These are phyloP conservation scores for Arthrobotrys musiformis DNA, from an alignment of 2,329 filamentous ascomycete genomes.

Conservation along the genomic window DNA sequence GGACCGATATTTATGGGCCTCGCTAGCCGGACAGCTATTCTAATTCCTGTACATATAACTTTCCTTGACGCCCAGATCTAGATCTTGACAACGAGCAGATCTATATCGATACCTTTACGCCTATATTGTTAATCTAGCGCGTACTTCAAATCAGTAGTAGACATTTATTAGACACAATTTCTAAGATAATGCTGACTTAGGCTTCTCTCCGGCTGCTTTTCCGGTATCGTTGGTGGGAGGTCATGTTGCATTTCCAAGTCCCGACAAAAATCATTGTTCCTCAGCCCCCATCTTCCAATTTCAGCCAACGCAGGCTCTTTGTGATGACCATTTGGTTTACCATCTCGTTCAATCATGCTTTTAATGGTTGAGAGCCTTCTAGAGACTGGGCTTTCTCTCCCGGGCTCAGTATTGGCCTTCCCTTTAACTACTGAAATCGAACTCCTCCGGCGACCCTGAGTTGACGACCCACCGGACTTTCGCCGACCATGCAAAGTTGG, in stretches of 20 bases:
- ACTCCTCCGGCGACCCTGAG: neutral
- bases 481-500: constrained; percentile 17
- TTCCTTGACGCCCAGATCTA: too few relatives aligned
- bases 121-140: too few relatives aligned
- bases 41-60: too few relatives aligned
- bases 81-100: too few relatives aligned
- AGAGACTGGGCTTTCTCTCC: neutral
- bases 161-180: neutral
- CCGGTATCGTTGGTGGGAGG: constrained; percentile 14
- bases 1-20: too few relatives aligned
- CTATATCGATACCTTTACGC: too few relatives aligned
- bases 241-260: constrained; percentile 44
- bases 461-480: neutral
- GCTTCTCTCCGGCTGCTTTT: constrained; percentile 8
- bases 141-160: too few relatives aligned
- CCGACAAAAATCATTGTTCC: constrained; percentile 40
- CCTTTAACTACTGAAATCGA: neutral
- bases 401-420: constrained; percentile 22
- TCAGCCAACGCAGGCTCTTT: constrained; percentile 10
- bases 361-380: constrained; percentile 16
- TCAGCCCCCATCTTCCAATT: constrained; percentile 40
- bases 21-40: too few relatives aligned
- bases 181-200: constrained; percentile 32
- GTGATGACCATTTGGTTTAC: neutral
- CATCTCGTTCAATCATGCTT: constrained; percentile 17